Evolutionary conservation across 495 filamentous ascomycete species (phyloP).

Genomic region (Penicillium cataractarum): DNA sequence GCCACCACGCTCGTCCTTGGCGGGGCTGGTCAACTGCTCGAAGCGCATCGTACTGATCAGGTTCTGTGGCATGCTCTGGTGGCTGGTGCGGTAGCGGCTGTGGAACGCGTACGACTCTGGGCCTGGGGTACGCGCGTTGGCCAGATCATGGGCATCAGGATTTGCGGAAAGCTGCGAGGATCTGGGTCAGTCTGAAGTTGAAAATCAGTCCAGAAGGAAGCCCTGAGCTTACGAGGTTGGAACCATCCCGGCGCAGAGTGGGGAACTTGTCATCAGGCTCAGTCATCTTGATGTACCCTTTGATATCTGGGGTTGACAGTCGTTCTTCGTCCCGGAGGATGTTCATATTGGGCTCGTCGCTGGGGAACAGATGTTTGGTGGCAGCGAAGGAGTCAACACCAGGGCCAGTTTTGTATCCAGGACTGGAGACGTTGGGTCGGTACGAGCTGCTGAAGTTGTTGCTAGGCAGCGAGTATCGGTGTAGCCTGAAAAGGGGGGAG

Average conservation of each 20-base stretch:
- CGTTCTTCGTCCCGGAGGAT: conserved; percentile 51
- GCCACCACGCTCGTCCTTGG: conserved; percentile 25
- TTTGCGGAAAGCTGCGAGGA: conserved; percentile 72
- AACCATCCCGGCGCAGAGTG: conserved; percentile 70
- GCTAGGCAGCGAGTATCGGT: conserved; percentile 90
- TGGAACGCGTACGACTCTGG: conserved; percentile 67
- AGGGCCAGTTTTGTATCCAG: conserved; percentile 44
- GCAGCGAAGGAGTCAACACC: conserved; percentile 74
- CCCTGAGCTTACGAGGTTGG: conserved; percentile 63
- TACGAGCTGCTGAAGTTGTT: conserved; percentile 63
- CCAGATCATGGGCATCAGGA: conserved; percentile 80
- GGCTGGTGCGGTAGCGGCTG: conserved; percentile 74
- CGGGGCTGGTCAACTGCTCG: conserved; percentile 33
- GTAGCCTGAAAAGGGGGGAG: conserved; percentile 54
- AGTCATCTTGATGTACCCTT: conserved; percentile 71
- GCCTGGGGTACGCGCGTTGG: conserved; percentile 68
- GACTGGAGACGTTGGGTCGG: conserved; percentile 45
- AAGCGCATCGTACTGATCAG: conserved; percentile 43
- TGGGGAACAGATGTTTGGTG: conserved; percentile 79
- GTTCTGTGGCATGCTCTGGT: conserved; percentile 79
- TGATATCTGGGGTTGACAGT: conserved; percentile 64
- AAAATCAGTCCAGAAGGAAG: neutral
- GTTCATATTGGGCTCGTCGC: conserved; percentile 66
- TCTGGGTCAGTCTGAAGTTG: conserved; percentile 3
- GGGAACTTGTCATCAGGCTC: conserved; percentile 83